phyloP scores from a whole-genome alignment of 1,139 yeast species.

The Taphrina sp. region DNA sequence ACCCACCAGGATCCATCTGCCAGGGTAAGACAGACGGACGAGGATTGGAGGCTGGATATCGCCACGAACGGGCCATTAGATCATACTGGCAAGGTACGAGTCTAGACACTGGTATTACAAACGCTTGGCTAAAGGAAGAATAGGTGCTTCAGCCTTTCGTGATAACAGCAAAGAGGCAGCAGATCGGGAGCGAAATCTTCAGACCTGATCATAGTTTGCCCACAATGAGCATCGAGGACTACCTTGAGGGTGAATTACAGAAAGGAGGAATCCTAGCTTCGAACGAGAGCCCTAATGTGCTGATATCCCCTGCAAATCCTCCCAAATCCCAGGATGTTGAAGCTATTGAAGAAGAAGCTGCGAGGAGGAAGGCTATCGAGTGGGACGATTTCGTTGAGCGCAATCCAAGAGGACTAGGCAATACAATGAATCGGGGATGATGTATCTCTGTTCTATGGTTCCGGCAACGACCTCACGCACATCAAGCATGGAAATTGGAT shows the following conservation, averaged over 20 bases:
- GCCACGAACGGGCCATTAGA: too few species aligned
- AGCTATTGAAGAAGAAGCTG: conserved; percentile 54
- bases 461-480: not conserved
- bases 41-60: not conserved
- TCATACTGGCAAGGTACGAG: conserved; percentile 19
- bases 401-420: conserved; percentile 54
- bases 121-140: too few species aligned
- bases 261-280: conserved; percentile 69
- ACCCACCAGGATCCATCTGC: too few species aligned
- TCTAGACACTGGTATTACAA: conserved; percentile 47
- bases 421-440: conserved; percentile 32
- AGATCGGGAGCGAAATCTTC: conserved; percentile 62
- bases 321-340: conserved; percentile 31
- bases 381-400: conserved; percentile 95
- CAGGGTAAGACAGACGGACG: conserved; percentile 33
- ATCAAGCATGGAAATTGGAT: too few species aligned
- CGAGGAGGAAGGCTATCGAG: conserved; percentile 60
- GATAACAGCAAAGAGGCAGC: conserved; percentile 56
- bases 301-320: not conserved
- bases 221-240: conserved; percentile 92
- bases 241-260: conserved; percentile 76
- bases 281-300: conserved; percentile 14
- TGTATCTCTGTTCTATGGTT: not conserved
- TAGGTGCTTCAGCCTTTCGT: conserved; percentile 70
- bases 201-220: conserved; percentile 95